Base-by-base conservation (phyloP, 1,139 yeast genomes). In the Blastobotrys illinoisensis region DNA sequence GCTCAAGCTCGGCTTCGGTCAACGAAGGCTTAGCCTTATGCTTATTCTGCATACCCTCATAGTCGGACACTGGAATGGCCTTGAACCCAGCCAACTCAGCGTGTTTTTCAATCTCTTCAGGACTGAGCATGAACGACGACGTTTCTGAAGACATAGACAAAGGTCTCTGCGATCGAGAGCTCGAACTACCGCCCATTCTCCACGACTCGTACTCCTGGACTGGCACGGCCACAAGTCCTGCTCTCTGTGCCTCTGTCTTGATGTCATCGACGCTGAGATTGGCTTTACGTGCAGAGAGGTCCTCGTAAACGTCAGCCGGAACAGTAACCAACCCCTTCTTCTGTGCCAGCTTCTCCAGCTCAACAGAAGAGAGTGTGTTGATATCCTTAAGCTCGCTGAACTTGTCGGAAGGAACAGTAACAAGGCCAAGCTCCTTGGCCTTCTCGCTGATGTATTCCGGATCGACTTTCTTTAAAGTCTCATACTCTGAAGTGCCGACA, bases 171-270 rank as follows among this genome's bases (percentile, higher is more conserved):
- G 40, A 32, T n/a, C 40, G 40, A n/a, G 40, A 13, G 40, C 40
- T 32, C 40, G 40, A 32, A 19, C 46, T 44, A 11, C 46, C 24
- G 2, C 45, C 40, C 21, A 16, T 44, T 44, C 36, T 20, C 50
- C 32, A 32, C 14, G 20, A 13, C 21, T 67, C 61, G 55, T 66
- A 63, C 46, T 72, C 76, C 7, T 64, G 64, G 13, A 58, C 55
- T 7, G 68, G 60, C 4, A 79, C 53, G 3, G 75, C 69, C 2
- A 72, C 72, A 67, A 75, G 69, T 1, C 81, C 81, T 46, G 75
- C 62, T 49, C 54, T 52, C 36, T 55, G 58, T 1, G 67, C 67
- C 40, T 55, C 57, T 13, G 48, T 47, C 24, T 56, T 56, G 45
- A 64, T 44, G 18, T 61, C 53, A 11, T 58, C 62, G 44, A 43